Percentiles rank a stretch among this genome's conserved stretches.
Evolutionary conservation across 352 stramenopile species (phyloP).

Genomic region (Phytophthora tentaculata): DNA sequence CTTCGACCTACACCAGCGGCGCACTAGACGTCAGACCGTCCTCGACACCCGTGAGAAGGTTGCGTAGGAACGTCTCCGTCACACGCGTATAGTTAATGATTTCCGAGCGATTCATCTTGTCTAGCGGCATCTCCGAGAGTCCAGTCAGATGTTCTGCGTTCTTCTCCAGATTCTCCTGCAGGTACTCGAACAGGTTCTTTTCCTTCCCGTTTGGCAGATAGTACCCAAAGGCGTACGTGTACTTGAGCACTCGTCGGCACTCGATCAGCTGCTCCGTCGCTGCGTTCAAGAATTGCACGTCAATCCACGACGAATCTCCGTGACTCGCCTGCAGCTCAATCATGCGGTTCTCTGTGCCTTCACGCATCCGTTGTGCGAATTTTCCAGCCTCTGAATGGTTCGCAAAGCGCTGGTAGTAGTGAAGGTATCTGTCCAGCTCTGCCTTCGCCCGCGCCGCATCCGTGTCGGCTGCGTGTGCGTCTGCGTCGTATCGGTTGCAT

Average conservation of each 20-base stretch:
- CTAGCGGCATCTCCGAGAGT: slow-evolving; percentile 90
- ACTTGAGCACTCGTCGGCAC: slow-evolving; percentile 98
- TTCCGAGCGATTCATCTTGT: slow-evolving; percentile 93
- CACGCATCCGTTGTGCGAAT: slow-evolving; percentile 96
- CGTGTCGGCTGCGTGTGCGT: slow-evolving; percentile 58
- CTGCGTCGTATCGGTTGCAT: slow-evolving; percentile 97
- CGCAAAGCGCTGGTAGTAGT: slow-evolving; percentile 99
- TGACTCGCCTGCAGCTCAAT: slow-evolving; percentile 94
- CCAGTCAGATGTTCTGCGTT: slow-evolving; percentile 93
- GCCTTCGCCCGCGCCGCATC: slow-evolving; percentile 94
- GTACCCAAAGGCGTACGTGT: slow-evolving; percentile 97
- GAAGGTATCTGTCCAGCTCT: slow-evolving; percentile 98
- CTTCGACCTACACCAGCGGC: slow-evolving; percentile 30
- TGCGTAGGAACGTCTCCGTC: slow-evolving; percentile 92
- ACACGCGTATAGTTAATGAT: slow-evolving; percentile 96
- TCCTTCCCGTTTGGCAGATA: slow-evolving; percentile 91
- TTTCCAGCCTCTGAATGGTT: slow-evolving; percentile 96
- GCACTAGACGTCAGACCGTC: slow-evolving; percentile 81
- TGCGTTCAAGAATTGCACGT: slow-evolving; percentile 98
- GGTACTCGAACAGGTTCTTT: slow-evolving; percentile 95
- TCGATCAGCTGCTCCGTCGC: slow-evolving; percentile 97
- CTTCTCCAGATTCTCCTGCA: slow-evolving; percentile 95
- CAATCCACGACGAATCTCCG: slow-evolving; percentile 94
- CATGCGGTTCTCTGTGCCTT: slow-evolving; percentile 96
- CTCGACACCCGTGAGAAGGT: slow-evolving; percentile 91